Base-by-base conservation (phyloP, 495 filamentous ascomycete species). In the Choiromyces venosus region DNA sequence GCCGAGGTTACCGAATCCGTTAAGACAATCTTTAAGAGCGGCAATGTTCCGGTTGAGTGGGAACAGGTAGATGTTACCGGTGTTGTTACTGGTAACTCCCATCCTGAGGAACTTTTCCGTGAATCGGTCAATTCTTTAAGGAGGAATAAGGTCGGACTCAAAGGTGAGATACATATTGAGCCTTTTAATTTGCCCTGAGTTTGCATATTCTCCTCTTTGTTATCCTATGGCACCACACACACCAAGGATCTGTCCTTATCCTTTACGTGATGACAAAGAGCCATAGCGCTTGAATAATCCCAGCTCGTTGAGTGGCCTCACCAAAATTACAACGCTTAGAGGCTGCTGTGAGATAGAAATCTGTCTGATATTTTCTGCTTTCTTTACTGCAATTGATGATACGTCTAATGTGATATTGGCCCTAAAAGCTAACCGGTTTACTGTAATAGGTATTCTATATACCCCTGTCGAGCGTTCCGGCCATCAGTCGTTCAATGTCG, bases 401-500 rank as follows among this genome's bases (percentile, higher is more conserved):
- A 16, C 52, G 44, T 37, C 19, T 37, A 29, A 56, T 12, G 19
- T 67, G 36, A 44, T 42, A 35, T 40, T 37, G 25, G 36, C 14
- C 35, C 8, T 39, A 64, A 37, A 9, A 19, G 18, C 74, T 77
- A 67, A 77, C 66, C 38, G 25, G 19, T 64, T 37, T 35, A 67
- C 69, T 64, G 37, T 70, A 64, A 38, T 73, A 86, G 89, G 89
- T 83, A 99, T 99, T 83, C 88, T 99, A 29, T 93, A 96, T 86
- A 99, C 95, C 46, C 95, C 95, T 66, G 92, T 99, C 78, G 93
- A 94, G 85, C 91, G 96, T 74, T 97, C 95, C 46, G 95, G 95
- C 77, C 95, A 99, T 87, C 93, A 96, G 84, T 97, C 93, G 73
- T 99, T 98, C 93, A 99, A 99, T 84, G 95, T 99, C 78, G 95